These are phyloP conservation scores for Colletotrichum chrysophilum DNA, from an alignment of 2,329 filamentous ascomycete genomes.

Conservation along the genomic window DNA sequence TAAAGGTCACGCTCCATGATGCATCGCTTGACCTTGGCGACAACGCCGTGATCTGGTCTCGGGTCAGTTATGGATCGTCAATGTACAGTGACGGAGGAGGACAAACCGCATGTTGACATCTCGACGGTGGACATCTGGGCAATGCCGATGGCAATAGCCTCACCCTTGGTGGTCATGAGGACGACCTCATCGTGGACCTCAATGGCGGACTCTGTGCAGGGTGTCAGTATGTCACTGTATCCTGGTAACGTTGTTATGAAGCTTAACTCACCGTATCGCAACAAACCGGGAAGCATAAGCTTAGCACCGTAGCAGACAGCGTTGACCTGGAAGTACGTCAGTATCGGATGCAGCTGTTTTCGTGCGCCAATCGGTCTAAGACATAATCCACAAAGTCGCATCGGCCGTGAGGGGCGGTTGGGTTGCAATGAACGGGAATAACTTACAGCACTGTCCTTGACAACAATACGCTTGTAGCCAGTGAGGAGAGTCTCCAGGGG, in stretches of 20 bases:
- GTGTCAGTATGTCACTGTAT: conserved; percentile 28
- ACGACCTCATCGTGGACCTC: conserved; percentile 97
- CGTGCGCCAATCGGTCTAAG: background rate
- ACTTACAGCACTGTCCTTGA: conserved; percentile 81
- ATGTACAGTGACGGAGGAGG: background rate
- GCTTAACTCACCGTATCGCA: conserved; percentile 77
- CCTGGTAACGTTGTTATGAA: conserved; percentile 11
- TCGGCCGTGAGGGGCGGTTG: background rate
- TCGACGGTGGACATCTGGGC: conserved; percentile 98
- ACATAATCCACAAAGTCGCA: conserved; percentile 6
- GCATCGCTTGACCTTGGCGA: conserved; percentile 98
- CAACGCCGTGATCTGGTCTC: conserved; percentile 83
- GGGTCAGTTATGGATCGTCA: background rate
- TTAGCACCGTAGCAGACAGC: conserved; percentile 99
- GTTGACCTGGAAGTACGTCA: conserved; percentile 64
- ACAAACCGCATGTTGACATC: conserved; percentile 77
- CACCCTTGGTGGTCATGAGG: conserved; percentile 98
- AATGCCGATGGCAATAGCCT: conserved; percentile 95
- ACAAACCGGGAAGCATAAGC: conserved; percentile 95
- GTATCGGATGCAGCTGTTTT: background rate
- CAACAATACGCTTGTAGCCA: conserved; percentile 94
- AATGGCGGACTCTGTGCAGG: conserved; percentile 76
- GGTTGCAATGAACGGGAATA: background rate
- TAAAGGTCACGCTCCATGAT: conserved; percentile 99
- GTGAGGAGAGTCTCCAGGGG: conserved; percentile 92